phyloP scores from a whole-genome alignment of 495 filamentous ascomycete genomes.

The Talaromyces ruber region DNA sequence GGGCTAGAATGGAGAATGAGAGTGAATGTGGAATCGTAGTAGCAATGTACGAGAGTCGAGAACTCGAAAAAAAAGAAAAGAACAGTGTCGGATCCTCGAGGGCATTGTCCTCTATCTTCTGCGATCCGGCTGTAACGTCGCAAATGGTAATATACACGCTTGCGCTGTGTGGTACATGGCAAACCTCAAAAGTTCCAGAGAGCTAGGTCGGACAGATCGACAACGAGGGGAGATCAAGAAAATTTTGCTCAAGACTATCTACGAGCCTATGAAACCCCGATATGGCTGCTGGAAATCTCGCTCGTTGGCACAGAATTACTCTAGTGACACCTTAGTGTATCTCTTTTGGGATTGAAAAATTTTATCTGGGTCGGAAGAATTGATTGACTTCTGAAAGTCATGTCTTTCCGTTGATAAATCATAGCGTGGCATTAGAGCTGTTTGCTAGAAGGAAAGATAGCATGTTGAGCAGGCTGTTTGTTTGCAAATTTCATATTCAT shows the following conservation, averaged over 20 bases:
- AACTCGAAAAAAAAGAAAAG: background rate
- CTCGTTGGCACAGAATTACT: background rate
- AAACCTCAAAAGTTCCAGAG: background rate
- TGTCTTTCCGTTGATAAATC: too few species aligned
- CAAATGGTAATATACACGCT: constrained; percentile 4
- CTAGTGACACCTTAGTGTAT: too few species aligned
- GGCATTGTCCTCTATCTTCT: background rate
- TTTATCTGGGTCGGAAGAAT: too few species aligned
- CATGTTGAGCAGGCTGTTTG: too few species aligned
- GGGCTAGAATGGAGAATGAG: background rate
- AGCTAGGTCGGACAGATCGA: background rate
- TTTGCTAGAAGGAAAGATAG: too few species aligned
- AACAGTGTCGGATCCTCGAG: background rate
- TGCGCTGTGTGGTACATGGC: background rate
- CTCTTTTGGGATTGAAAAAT: too few species aligned
- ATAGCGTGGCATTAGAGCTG: too few species aligned
- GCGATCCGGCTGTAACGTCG: background rate
- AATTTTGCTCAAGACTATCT: background rate
- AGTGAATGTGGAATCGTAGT: constrained; percentile 1
- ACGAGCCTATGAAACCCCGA: background rate
- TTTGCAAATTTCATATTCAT: too few species aligned
- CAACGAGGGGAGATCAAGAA: background rate
- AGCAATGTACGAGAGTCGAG: background rate
- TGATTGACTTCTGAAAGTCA: too few species aligned
- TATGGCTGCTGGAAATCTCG: background rate